Percentiles rank a stretch among this genome's conserved stretches.
Evolutionary conservation across 1,284 basidiomycete genomes (phyloP).

Genomic region (Cutaneotrichosporon sp.): DNA sequence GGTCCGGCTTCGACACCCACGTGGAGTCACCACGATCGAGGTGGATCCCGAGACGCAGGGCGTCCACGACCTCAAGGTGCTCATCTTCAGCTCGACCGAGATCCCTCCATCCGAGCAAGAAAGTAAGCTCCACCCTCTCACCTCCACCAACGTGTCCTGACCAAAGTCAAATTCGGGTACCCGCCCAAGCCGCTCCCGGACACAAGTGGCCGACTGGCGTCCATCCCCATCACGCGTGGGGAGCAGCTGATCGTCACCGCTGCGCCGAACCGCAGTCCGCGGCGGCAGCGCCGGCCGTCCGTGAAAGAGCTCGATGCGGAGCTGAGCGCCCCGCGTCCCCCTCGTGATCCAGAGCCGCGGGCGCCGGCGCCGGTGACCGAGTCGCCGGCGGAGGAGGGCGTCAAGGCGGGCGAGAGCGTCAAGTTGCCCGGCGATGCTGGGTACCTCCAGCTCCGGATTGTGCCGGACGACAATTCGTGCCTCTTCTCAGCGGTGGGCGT

Average conservation of each 20-base stretch:
- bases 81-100: conserved; percentile 61
- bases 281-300: conserved; percentile 27
- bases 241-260: conserved; percentile 78
- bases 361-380: conserved; percentile 11
- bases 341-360: conserved; percentile 16
- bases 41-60: conserved; percentile 55
- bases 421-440: conserved; percentile 50
- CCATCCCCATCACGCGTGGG: conserved; percentile 67
- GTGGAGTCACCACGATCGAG: conserved; percentile 71
- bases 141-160: not conserved
- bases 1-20: conserved; percentile 70
- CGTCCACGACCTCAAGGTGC: conserved; percentile 66
- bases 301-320: conserved; percentile 34
- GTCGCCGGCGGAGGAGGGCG: conserved; percentile 11
- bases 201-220: conserved; percentile 65
- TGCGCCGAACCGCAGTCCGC: conserved; percentile 18
- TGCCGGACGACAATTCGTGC: conserved; percentile 91
- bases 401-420: conserved; percentile 27
- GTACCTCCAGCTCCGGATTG: conserved; percentile 55
- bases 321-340: conserved; percentile 32
- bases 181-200: conserved; percentile 68
- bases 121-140: no score
- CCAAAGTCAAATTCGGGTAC: conserved; percentile 74
- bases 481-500: conserved; percentile 80
- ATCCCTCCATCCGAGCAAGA: conserved; percentile 72